Percentiles rank a stretch among this genome's conserved stretches.
Evolutionary conservation across 192 early-diverging fungal species (phyloP).

Genomic region (Umbelopsis sp.): DNA sequence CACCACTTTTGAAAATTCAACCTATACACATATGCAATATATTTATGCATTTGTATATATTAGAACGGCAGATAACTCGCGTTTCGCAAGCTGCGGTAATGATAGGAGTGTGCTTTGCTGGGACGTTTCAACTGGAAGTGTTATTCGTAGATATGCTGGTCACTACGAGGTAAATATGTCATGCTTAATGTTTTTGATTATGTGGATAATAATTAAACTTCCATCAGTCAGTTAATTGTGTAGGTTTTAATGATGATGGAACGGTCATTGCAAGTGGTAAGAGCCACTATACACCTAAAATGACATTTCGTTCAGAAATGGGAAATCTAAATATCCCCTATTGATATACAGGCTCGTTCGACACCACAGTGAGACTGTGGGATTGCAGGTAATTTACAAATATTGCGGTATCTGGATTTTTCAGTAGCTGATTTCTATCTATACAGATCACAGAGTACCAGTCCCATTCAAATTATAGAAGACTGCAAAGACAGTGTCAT

Average conservation of each 20-base stretch:
- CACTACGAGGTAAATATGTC: conserved; percentile 65
- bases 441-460: conserved; percentile 51
- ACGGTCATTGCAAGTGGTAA: conserved; percentile 80
- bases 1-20: background rate
- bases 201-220: background rate
- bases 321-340: background rate
- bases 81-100: conserved; percentile 78
- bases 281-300: conserved; percentile 6
- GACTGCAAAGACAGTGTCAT: conserved; percentile 89
- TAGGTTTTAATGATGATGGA: conserved; percentile 78
- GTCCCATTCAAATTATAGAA: conserved; percentile 80
- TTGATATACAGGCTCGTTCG: conserved; percentile 49
- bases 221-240: conserved; percentile 73
- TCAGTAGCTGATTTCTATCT: too few species aligned
- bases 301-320: background rate
- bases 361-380: conserved; percentile 79
- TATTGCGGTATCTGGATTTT: too few species aligned
- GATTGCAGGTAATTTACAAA: conserved; percentile 47
- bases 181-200: background rate
- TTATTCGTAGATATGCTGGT: conserved; percentile 73
- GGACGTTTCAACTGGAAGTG: conserved; percentile 79
- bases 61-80: conserved; percentile 60
- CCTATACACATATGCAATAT: conserved; percentile 12
- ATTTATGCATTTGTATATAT: background rate
- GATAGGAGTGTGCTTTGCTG: conserved; percentile 85